Evolutionary conservation across 2,329 filamentous ascomycete species (phyloP).

Genomic region (Xylaria sp.): DNA sequence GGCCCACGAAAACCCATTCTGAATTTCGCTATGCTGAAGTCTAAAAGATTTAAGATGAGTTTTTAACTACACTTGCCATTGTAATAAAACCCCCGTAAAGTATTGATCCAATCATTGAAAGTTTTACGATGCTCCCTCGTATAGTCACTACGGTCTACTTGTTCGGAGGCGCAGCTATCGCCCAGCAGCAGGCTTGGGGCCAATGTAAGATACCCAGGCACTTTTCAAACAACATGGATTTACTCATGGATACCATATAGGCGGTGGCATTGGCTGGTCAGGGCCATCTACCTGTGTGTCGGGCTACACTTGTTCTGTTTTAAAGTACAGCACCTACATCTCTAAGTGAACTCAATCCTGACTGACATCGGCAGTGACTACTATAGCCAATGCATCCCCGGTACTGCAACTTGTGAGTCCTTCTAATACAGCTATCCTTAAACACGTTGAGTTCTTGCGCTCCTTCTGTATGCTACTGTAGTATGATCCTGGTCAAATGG

Average conservation of each 20-base stretch:
- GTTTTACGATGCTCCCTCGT: constrained; percentile 25
- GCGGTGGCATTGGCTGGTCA: constrained; percentile 31
- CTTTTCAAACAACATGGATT: not conserved
- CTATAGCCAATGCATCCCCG: constrained; percentile 38
- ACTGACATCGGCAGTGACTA: constrained; percentile 32
- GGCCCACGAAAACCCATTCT: not conserved
- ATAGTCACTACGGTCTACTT: constrained; percentile 14
- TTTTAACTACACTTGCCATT: not conserved
- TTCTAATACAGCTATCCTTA: not conserved
- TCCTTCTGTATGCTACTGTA: not conserved
- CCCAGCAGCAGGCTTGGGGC: constrained; percentile 33
- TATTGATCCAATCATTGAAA: not conserved
- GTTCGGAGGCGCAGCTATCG: constrained; percentile 27
- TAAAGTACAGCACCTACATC: constrained; percentile 24
- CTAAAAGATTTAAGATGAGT: not conserved
- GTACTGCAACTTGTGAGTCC: constrained; percentile 33
- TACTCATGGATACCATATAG: constrained; percentile 21
- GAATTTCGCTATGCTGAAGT: not conserved
- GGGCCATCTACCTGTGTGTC: constrained; percentile 33
- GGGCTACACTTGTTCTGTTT: constrained; percentile 31
- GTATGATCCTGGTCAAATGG: too few species aligned
- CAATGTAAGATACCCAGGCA: constrained; percentile 29
- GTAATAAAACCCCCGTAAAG: not conserved
- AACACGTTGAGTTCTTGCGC: not conserved
- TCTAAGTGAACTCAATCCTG: not conserved